Evolutionary conservation across 768 basidiomycete species (phyloP).

Genomic region (Boletus eberwhitei): DNA sequence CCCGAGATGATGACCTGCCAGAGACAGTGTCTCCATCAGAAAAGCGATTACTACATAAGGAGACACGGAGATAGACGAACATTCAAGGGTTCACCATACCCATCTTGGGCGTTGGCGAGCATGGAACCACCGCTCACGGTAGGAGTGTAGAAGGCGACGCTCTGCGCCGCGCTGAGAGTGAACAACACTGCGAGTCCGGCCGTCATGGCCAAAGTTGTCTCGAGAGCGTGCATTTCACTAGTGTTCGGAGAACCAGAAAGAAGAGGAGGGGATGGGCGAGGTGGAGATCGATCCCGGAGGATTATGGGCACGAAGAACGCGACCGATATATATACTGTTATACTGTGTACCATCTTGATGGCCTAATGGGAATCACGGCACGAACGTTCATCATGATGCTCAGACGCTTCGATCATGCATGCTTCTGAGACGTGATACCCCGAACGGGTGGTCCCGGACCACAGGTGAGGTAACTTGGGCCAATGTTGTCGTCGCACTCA

Average conservation of each 20-base stretch:
- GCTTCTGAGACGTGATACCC: background rate
- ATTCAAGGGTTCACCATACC: constrained; percentile 45
- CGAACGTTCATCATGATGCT: background rate
- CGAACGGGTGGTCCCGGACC: background rate
- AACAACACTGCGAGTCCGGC: constrained; percentile 5
- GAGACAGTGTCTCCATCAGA: background rate
- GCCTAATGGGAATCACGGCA: background rate
- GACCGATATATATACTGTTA: background rate
- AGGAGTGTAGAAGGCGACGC: constrained; percentile 36
- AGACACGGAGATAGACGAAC: constrained; percentile 18
- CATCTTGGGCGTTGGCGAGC: constrained; percentile 37
- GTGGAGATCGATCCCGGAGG: background rate
- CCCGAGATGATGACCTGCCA: constrained; percentile 62
- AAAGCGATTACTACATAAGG: background rate
- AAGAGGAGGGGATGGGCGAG: background rate
- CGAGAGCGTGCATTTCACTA: constrained; percentile 6
- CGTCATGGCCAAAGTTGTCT: background rate
- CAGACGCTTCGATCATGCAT: too few species aligned
- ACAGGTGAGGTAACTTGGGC: background rate
- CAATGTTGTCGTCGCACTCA: too few species aligned
- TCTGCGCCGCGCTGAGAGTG: background rate
- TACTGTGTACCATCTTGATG: background rate
- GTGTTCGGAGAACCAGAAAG: background rate
- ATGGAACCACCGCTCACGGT: constrained; percentile 39
- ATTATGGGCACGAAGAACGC: background rate